Conservation (phyloP, 441 rosid genomes). For the Sinapis alba region DNA sequence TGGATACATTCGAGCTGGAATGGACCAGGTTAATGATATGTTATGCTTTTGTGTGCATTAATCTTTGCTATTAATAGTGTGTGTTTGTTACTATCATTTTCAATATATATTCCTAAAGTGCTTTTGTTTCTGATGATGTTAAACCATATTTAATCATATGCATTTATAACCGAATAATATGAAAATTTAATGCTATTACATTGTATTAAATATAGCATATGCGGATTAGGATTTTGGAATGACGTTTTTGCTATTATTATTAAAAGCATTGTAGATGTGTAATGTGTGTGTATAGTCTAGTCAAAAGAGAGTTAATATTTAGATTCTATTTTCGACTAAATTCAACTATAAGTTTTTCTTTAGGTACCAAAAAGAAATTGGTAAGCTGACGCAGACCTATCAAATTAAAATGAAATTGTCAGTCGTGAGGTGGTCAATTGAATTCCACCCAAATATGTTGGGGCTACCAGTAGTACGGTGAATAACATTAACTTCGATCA, state of each 20-base stretch:
- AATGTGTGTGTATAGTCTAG: neutral
- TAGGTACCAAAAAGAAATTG: conserved; percentile 5
- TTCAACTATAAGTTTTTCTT: neutral
- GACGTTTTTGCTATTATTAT: neutral
- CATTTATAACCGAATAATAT: neutral
- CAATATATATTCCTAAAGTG: neutral
- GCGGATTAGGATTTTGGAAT: conserved; percentile 2
- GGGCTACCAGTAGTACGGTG: conserved; percentile 26
- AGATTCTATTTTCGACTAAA: conserved; percentile 8
- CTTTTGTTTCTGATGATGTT: conserved; percentile 8
- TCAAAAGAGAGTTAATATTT: conserved; percentile 7
- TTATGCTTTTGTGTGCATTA: neutral
- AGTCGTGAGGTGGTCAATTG: conserved; percentile 30
- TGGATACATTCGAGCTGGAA: neutral
- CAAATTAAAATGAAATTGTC: conserved; percentile 36
- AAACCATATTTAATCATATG: conserved; percentile 26
- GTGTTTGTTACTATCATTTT: conserved; percentile 6
- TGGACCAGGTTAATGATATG: neutral
- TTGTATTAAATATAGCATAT: neutral
- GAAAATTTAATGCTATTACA: neutral
- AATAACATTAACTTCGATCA: conserved; percentile 14
- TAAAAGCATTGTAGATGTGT: neutral
- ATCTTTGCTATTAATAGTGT: conserved; percentile 1
- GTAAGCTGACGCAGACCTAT: conserved; percentile 2
- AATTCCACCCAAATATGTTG: conserved; percentile 37